Conservation (phyloP, 495 filamentous ascomycete species). For the Letharia columbiana region DNA sequence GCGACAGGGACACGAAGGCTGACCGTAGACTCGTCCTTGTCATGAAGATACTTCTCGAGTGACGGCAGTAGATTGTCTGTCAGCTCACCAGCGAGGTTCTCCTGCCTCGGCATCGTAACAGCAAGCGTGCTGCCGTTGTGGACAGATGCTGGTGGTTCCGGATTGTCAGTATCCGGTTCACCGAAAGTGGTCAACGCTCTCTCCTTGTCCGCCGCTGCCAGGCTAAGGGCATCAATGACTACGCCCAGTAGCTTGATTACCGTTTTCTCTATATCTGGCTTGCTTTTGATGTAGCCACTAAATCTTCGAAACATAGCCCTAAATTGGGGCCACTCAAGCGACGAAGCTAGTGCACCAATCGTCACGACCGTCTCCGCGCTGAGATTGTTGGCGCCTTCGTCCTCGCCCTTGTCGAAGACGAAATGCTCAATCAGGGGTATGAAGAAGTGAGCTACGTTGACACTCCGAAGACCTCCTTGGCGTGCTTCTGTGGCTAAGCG, state of each 20-base stretch:
- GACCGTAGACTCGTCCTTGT: conserved; percentile 88
- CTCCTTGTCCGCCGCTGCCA: conserved; percentile 41
- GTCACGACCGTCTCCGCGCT: conserved; percentile 71
- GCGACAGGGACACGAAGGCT: conserved; percentile 84
- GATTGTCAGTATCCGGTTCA: not conserved
- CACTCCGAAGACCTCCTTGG: conserved; percentile 54
- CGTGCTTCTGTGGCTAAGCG: conserved; percentile 58
- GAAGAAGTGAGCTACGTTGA: conserved; percentile 77
- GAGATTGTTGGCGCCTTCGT: conserved; percentile 73
- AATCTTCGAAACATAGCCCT: conserved; percentile 72
- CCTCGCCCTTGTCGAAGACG: conserved; percentile 68
- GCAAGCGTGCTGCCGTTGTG: conserved; percentile 43
- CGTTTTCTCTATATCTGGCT: conserved; percentile 77
- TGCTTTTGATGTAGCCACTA: conserved; percentile 66
- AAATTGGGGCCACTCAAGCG: conserved; percentile 87
- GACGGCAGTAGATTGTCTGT: conserved; percentile 65
- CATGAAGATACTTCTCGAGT: conserved; percentile 71
- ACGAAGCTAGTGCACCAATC: conserved; percentile 62
- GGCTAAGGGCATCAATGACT: conserved; percentile 64
- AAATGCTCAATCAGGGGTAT: conserved; percentile 91
- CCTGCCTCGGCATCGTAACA: conserved; percentile 54
- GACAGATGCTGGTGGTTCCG: not conserved
- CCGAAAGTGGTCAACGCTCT: conserved; percentile 26
- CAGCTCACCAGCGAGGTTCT: conserved; percentile 67
- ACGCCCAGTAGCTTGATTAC: conserved; percentile 72